These are phyloP conservation scores for Anthostomella pinea DNA, from an alignment of 2,329 filamentous ascomycete species.

Conservation along the genomic window DNA sequence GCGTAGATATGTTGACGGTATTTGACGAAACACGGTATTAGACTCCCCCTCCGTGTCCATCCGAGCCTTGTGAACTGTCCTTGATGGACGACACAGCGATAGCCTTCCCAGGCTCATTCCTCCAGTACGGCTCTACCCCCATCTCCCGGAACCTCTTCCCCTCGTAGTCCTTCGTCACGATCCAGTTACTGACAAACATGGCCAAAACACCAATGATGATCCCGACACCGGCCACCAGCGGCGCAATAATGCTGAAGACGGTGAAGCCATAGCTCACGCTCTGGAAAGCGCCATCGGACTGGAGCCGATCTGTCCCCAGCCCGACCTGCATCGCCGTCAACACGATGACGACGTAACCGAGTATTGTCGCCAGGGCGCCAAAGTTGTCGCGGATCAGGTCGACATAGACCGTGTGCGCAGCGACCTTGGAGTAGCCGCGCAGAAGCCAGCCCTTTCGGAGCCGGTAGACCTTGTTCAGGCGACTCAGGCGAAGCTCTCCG, in stretches of 20 bases:
- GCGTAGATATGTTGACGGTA: too few species aligned
- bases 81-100: neutral
- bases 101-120: constrained; percentile 7
- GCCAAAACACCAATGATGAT: constrained; percentile 23
- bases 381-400: constrained; percentile 41
- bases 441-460: constrained; percentile 26
- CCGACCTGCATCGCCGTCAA: constrained; percentile 33
- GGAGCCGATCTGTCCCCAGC: constrained; percentile 23
- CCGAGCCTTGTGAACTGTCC: neutral
- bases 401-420: constrained; percentile 31
- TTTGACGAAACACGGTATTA: too few species aligned
- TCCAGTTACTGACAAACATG: constrained; percentile 27
- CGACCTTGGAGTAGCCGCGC: constrained; percentile 28
- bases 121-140: constrained; percentile 29
- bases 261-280: constrained; percentile 31
- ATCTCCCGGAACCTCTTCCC: constrained; percentile 27
- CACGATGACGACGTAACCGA: constrained; percentile 37
- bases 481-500: constrained; percentile 38
- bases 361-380: constrained; percentile 33
- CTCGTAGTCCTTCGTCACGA: constrained; percentile 25
- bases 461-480: constrained; percentile 42
- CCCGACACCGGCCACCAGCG: constrained; percentile 18
- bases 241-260: constrained; percentile 30
- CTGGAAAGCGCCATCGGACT: constrained; percentile 24
- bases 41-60: neutral